Percentiles rank a stretch among this genome's conserved stretches.
Evolutionary conservation across 257 asterid genomes (phyloP).

Genomic region (Solanum corneliomulleri): DNA sequence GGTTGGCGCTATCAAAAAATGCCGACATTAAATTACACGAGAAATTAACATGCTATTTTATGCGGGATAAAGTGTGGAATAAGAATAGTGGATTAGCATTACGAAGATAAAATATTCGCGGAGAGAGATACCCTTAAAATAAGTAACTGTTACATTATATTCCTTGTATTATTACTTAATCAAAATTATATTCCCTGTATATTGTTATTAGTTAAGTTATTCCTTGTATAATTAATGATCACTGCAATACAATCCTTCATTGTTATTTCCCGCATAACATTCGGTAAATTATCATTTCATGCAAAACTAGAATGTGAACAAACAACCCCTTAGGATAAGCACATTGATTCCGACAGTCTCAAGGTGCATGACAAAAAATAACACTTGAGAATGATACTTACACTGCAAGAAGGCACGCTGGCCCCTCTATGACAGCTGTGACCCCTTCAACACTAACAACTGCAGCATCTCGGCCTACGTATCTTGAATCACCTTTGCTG

Average conservation of each 20-base stretch:
- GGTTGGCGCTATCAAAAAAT: not conserved
- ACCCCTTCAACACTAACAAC: slow-evolving; percentile 73
- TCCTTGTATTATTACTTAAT: not conserved
- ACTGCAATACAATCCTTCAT: not conserved
- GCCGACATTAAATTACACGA: not conserved
- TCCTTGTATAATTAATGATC: not conserved
- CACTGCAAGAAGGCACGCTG: slow-evolving; percentile 71
- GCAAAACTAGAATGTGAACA: not conserved
- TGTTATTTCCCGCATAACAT: not conserved
- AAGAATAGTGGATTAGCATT: not conserved
- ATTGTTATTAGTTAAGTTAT: not conserved
- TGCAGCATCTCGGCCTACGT: slow-evolving; percentile 62
- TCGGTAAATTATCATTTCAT: not conserved
- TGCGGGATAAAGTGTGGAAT: not conserved
- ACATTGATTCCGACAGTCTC: not conserved
- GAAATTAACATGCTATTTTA: not conserved
- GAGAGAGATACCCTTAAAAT: not conserved
- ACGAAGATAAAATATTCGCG: not conserved
- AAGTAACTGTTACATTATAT: not conserved
- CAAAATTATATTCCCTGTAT: not conserved
- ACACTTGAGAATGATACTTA: slow-evolving; percentile 17
- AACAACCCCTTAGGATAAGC: not conserved
- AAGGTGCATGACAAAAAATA: not conserved
- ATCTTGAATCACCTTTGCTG: slow-evolving; percentile 95
- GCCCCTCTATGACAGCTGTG: slow-evolving; percentile 74